phyloP scores from a whole-genome alignment of 768 basidiomycete genomes.

The Nidularia sp. region DNA sequence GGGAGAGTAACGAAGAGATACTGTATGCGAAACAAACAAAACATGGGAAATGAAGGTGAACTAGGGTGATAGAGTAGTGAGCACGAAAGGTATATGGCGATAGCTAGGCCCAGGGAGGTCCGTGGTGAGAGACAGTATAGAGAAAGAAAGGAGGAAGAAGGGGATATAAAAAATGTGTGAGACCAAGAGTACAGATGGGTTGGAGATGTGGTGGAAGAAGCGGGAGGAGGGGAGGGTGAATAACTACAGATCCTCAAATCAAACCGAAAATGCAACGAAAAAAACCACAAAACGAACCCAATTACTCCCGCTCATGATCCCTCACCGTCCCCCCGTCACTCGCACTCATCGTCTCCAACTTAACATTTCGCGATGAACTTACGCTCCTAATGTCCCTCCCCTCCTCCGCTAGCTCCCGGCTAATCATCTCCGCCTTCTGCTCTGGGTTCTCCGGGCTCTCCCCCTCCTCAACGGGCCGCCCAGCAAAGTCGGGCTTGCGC shows the following conservation, averaged over 20 bases:
- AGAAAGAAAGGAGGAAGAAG: too few relatives aligned
- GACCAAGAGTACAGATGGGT: background rate
- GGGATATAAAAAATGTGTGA: too few relatives aligned
- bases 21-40: too few relatives aligned
- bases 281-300: conserved; percentile 3
- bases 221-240: conserved; percentile 1
- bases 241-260: conserved; percentile 6
- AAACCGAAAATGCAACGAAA: background rate
- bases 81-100: too few relatives aligned
- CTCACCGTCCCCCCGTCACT: conserved; percentile 40
- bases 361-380: conserved; percentile 72
- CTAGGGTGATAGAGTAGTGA: too few relatives aligned
- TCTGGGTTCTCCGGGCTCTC: conserved; percentile 50
- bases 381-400: conserved; percentile 88
- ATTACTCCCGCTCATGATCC: background rate
- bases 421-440: conserved; percentile 44
- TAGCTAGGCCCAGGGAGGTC: too few relatives aligned
- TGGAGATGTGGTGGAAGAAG: background rate
- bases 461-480: conserved; percentile 63
- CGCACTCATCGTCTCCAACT: conserved; percentile 67
- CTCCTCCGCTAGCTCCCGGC: conserved; percentile 80
- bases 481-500: conserved; percentile 86
- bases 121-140: too few relatives aligned
- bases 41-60: too few relatives aligned
- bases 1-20: too few relatives aligned